Percentiles rank a stretch among this genome's conserved stretches.
phyloP scores from a whole-genome alignment of 2,329 filamentous ascomycete species.

The Simplicillium aogashimaense region DNA sequence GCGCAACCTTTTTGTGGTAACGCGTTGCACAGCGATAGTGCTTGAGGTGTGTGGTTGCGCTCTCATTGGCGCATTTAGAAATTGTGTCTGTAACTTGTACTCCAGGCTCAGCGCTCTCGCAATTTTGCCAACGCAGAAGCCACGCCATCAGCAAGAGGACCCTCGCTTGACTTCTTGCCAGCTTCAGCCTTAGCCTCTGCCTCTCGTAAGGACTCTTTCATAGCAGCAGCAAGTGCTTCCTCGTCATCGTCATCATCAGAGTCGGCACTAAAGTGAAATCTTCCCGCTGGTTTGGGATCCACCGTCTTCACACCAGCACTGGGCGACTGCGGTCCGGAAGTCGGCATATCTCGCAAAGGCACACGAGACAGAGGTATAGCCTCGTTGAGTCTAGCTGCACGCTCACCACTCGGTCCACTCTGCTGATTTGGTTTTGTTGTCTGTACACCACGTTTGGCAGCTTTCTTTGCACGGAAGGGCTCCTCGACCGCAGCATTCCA shows the following conservation, averaged over 20 bases:
- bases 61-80: too few relatives aligned
- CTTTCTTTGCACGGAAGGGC: conserved; percentile 68
- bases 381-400: conserved; percentile 21
- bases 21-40: too few relatives aligned
- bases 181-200: neutral
- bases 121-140: conserved; percentile 52
- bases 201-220: conserved; percentile 27
- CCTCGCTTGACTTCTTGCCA: conserved; percentile 21
- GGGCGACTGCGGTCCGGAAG: too few relatives aligned
- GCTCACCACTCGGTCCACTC: conserved; percentile 11
- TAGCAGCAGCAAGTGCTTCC: conserved; percentile 37
- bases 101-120: conserved; percentile 25
- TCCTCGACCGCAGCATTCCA: conserved; percentile 79
- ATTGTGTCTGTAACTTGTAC: too few relatives aligned
- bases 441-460: conserved; percentile 37
- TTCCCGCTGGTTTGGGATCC: conserved; percentile 11
- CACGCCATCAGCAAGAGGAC: conserved; percentile 41
- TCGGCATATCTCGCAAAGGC: conserved; percentile 28
- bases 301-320: neutral
- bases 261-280: conserved; percentile 28
- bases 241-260: conserved; percentile 35
- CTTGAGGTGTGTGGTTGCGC: too few relatives aligned
- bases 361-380: conserved; percentile 29
- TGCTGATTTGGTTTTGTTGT: conserved; percentile 1
- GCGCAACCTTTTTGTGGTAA: too few relatives aligned